Evolutionary conservation across 176 grass and related monocot genomes (phyloP), one percentile per base, ranked within the genome.

Genomic region (Raddia distichophylla): DNA sequence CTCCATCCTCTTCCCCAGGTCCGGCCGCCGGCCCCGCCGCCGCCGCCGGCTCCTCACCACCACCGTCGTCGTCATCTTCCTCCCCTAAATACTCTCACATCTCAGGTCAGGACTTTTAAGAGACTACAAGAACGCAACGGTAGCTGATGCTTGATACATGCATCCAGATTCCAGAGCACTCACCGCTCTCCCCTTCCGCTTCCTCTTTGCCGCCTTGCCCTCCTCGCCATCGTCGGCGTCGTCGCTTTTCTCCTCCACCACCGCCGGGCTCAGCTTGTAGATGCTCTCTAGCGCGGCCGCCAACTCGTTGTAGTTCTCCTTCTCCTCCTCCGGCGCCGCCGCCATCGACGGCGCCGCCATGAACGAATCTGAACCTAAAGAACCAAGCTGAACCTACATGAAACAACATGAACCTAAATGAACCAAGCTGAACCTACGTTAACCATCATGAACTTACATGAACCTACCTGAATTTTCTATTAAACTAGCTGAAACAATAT

Each of bases 211-310:
- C 2, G 14, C 68, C 82, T 82, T 64, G 43, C 74, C 73, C 0
- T 5, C 33, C 60, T 20, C 10, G 27, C 27, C 27, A 27, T 27
- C 27, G 27, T 27, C 27, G 27, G 27, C 27, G 27, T 27, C 27
- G 5, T 44, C 60, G 18, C 12, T 69, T 32, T 61, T 18, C 35
- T 89, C 89, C 2, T 76, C 84, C 17, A 94, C 27, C 27, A 27
- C 27, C 27, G 27, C 1, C 27, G 27, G 27, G 27, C 27, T 27
- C 27, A 27, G 27, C 82, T 92, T 86, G 88, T 94, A 98, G 67
- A 98, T 92, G 84, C 72, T 94, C 92, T 98, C 95, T 12, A 98
- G 82, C 64, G 84, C 75, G 48, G 92, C 95, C n/a, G 95, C 90
- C 18, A 97, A 88, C 83, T 94, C 88, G 80, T 87, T 86, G 80